Conservation (phyloP, 306 rosid species). For the Cicer cuneatum region DNA sequence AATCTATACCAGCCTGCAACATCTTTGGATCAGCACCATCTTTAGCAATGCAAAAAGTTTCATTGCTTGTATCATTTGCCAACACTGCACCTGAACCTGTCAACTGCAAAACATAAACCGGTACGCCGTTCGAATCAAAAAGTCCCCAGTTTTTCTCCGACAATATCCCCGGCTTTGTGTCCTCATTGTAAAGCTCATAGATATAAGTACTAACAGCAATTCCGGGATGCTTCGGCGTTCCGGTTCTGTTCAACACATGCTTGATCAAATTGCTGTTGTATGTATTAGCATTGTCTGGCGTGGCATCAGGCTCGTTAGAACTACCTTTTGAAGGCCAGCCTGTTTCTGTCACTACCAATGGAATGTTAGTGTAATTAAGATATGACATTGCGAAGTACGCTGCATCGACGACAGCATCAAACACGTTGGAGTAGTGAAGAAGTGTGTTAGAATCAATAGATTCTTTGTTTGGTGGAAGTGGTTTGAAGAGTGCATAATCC, state of each 20-base stretch:
- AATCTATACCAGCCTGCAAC: constrained; percentile 96
- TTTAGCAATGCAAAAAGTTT: constrained; percentile 73
- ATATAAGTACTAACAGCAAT: constrained; percentile 73
- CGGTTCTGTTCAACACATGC: constrained; percentile 74
- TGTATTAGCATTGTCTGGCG: constrained; percentile 72
- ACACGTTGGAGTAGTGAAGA: constrained; percentile 80
- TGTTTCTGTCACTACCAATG: constrained; percentile 74
- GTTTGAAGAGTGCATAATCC: constrained; percentile 75
- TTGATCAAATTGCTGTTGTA: constrained; percentile 85
- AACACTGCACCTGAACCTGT: constrained; percentile 69
- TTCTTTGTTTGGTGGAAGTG: constrained; percentile 73
- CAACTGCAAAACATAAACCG: constrained; percentile 71
- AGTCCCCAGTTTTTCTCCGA: constrained; percentile 91
- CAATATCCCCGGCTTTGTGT: constrained; percentile 56
- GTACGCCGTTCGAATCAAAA: constrained; percentile 65
- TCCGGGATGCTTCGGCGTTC: constrained; percentile 81
- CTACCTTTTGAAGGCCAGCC: constrained; percentile 87
- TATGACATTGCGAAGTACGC: constrained; percentile 76
- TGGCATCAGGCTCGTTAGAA: constrained; percentile 75
- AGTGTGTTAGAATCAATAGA: constrained; percentile 83
- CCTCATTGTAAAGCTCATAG: constrained; percentile 86
- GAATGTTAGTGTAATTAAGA: constrained; percentile 72
- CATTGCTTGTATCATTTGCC: constrained; percentile 75
- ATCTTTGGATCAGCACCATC: constrained; percentile 78
- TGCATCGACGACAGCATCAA: constrained; percentile 83